A percentile compares a stretch with the other conserved stretches of the same genome.
These are phyloP conservation scores for Mycocentrospora acerina DNA, from an alignment of 2,329 filamentous ascomycete genomes.

Conservation along the genomic window DNA sequence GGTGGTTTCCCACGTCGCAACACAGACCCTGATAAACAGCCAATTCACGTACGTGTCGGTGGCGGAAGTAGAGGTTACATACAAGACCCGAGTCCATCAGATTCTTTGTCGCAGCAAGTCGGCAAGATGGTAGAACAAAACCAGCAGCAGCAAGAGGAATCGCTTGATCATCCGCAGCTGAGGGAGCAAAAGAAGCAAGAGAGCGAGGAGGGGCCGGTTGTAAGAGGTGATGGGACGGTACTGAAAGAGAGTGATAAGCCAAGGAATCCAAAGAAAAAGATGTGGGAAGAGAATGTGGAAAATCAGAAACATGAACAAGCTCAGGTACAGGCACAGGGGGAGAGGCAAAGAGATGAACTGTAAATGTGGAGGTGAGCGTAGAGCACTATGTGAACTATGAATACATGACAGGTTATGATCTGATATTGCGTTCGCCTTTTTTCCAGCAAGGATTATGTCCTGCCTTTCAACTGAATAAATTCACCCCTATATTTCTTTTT, in stretches of 20 bases:
- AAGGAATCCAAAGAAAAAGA: conserved; percentile 62
- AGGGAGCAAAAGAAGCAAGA: conserved; percentile 23
- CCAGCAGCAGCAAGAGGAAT: conserved; percentile 19
- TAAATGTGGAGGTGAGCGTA: not conserved
- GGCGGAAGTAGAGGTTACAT: conserved; percentile 51
- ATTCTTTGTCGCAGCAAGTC: conserved; percentile 40
- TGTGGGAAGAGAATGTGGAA: conserved; percentile 56
- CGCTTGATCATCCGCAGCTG: conserved; percentile 26
- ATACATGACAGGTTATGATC: not conserved
- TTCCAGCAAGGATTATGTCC: too few species aligned
- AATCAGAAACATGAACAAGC: conserved; percentile 30
- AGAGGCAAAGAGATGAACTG: conserved; percentile 12
- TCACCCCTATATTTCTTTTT: too few species aligned
- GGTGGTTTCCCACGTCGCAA: conserved; percentile 37
- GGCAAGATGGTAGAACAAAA: conserved; percentile 24
- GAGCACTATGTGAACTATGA: not conserved
- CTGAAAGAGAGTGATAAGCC: conserved; percentile 44
- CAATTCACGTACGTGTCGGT: conserved; percentile 50
- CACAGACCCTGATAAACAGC: conserved; percentile 29
- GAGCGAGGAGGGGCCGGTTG: conserved; percentile 35
- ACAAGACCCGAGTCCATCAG: conserved; percentile 40
- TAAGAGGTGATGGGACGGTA: conserved; percentile 50
- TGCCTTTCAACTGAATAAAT: too few species aligned
- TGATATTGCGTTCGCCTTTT: too few species aligned
- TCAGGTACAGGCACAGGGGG: conserved; percentile 8